Conservation (phyloP, 768 basidiomycete genomes). For the Hygrophoropsis aurantiaca region DNA sequence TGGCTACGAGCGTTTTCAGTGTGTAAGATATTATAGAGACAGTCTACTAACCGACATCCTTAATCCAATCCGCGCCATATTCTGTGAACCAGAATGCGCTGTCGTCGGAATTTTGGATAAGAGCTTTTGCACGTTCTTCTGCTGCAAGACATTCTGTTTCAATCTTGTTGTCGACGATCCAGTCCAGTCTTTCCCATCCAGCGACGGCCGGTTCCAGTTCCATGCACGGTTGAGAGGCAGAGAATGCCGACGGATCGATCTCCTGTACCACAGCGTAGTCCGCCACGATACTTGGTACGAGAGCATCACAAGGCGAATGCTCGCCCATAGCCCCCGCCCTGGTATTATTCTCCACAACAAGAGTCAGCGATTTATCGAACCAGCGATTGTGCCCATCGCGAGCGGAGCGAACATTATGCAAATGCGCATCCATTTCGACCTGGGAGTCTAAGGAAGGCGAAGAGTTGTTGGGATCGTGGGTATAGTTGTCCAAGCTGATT, state of each 20-base stretch:
- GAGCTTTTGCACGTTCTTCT: constrained; percentile 48
- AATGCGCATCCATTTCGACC: constrained; percentile 63
- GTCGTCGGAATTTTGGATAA: constrained; percentile 80
- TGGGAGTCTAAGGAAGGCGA: constrained; percentile 9
- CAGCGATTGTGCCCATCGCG: constrained; percentile 76
- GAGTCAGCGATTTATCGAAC: constrained; percentile 83
- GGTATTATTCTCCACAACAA: constrained; percentile 83
- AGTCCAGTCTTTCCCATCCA: constrained; percentile 69
- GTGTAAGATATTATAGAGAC: background rate
- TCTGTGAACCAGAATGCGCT: constrained; percentile 79
- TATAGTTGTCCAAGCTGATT: constrained; percentile 78
- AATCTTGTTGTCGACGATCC: constrained; percentile 66
- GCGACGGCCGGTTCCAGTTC: constrained; percentile 6
- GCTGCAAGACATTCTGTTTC: constrained; percentile 58
- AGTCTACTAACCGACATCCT: constrained; percentile 54
- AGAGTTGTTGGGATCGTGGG: constrained; percentile 37
- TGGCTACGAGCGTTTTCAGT: constrained; percentile 33
- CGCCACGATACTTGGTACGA: constrained; percentile 83
- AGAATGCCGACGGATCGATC: constrained; percentile 51
- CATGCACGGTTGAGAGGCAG: constrained; percentile 8
- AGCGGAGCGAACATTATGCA: constrained; percentile 70
- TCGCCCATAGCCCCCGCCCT: constrained; percentile 88
- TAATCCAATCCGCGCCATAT: constrained; percentile 89
- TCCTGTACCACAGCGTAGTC: constrained; percentile 79
- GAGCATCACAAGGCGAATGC: constrained; percentile 87